Base-by-base conservation (phyloP, 2,329 filamentous ascomycete genomes). In the Phyllosticta citribraziliensis region DNA sequence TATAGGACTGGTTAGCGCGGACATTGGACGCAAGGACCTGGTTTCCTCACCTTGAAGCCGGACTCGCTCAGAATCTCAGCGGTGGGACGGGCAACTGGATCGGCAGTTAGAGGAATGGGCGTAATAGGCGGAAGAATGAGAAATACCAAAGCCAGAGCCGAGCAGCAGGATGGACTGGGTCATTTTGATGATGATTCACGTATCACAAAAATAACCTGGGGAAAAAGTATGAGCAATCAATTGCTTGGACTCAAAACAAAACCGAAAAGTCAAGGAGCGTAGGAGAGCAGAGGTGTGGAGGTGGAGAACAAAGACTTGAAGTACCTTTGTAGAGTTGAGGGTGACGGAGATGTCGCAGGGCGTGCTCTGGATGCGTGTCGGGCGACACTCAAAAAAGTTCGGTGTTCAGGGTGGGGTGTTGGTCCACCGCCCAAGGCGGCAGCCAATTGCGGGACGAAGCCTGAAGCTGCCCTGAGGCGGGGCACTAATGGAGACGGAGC, bases 31-130 rank as follows among this genome's bases (percentile, higher is more conserved):
- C 11, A 22, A 25, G 9, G 47, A 14, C 11, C n/a, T 40, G 12
- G 14, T 58, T 20, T 17, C 5, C 60, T 20, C 51, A 85, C 81
- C 50, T 78, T 72, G 68, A 85, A 77, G 63, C 81, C 81, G 61
- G 79, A 76, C 70, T 84, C 79, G 71, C 78, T 78, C 58, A 85
- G 77, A 66, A 84, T 77, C 68, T 85, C 81, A 58, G 82, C 79
- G 55, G 81, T 83, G n/a, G 83, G 82, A 61, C 78, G 75, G 35
- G 82, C 82, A 63, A 73, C 73, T 57, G 22, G 5, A 54, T 11
- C 27, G 50, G 53, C 70, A 55, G 69, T 66, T 62, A 35, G 51
- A 52, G 14, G n/a, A 35, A n/a, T 47, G 40, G 10, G 60, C n/a
- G 10, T 50, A 52, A 56, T 19, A 60, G 20, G 19, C 22, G 22